Base-by-base conservation (phyloP, 371 early-diverging fungal genomes). In the Parasitella parasitica region DNA sequence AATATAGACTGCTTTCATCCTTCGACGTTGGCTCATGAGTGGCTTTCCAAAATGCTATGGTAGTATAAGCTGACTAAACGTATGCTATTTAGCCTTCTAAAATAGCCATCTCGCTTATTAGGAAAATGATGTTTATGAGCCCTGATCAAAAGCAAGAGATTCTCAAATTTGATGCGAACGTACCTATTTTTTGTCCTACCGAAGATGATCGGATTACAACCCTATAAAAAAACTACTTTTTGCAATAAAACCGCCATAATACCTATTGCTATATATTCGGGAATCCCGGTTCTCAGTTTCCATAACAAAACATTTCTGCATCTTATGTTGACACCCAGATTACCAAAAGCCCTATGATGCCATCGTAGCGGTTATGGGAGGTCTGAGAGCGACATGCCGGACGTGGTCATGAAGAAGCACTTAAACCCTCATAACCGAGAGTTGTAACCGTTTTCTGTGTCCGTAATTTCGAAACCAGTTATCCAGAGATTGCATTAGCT, bases 1-100 rank as follows among this genome's bases (percentile, higher is more conserved):
- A 63, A 69, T 37, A 66, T 72, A 36, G 75, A 75, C 24, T 75
- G 75, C 32, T 75, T 75, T 51, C 75, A 75, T 43, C 75, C 75
- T 28, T 66, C 67, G 2, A 56, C 61, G 20, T 49, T 75, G 27
- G 69, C 60, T 15, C 70, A 70, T 54, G 37, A 56, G 24, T 67
- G 67, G 69, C 8, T 70, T 15, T 67, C 80, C 24, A 80, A 75
- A 51, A 53, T 72, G 43, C 39, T 76, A 20, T 79, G 80, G 77
- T 72, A 76, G 9, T 22, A 3, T 5, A 46, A 53, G 24, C 13
- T 6, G n/a, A n/a, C 16, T 20, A 12, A 12, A 4, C 4, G 13
- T 24, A 15, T 48, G 11, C 1, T 9, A 35, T 38, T 16, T n/a
- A 15, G 26, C 24, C 15, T 53, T 15, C n/a, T 51, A 43, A 43